Evolutionary conservation across 2,329 filamentous ascomycete species (phyloP).

Genomic region (Anthostomella pinea): DNA sequence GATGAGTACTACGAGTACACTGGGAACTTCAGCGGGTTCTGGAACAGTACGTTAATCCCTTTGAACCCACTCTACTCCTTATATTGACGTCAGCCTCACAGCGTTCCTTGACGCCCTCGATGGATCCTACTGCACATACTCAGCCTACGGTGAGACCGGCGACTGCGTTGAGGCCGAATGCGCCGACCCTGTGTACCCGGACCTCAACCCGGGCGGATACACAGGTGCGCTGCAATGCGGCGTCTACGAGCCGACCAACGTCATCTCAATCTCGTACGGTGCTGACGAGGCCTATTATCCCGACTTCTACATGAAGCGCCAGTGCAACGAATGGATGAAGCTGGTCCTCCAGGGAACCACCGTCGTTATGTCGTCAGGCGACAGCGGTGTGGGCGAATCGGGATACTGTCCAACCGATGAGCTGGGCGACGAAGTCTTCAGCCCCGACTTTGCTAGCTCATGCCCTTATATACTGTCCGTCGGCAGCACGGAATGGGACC

Average conservation of each 20-base stretch:
- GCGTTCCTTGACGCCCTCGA: too few species aligned
- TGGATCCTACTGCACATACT: too few species aligned
- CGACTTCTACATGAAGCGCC: slow-evolving; percentile 17
- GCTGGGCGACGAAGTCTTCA: slow-evolving; percentile 19
- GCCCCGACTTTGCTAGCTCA: slow-evolving; percentile 41
- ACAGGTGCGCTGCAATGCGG: slow-evolving; percentile 19
- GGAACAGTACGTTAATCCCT: slow-evolving; percentile 14
- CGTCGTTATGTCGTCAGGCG: slow-evolving; percentile 17
- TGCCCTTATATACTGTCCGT: slow-evolving; percentile 49
- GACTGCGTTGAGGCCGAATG: too few species aligned
- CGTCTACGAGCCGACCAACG: slow-evolving; percentile 19
- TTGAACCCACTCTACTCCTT: slow-evolving; percentile 34
- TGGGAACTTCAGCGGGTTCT: slow-evolving; percentile 31
- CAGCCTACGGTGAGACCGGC: too few species aligned
- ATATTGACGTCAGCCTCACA: too few species aligned
- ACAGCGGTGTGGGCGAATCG: slow-evolving; percentile 17
- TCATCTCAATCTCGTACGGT: slow-evolving; percentile 20
- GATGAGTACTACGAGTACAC: slow-evolving; percentile 27
- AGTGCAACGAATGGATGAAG: slow-evolving; percentile 21
- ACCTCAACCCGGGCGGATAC: slow-evolving; percentile 16
- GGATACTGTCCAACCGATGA: slow-evolving; percentile 15
- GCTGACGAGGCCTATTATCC: slow-evolving; percentile 15
- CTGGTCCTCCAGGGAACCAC: slow-evolving; percentile 19
- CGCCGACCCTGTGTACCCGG: slow-evolving; percentile 19
- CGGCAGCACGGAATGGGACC: slow-evolving; percentile 31